These are phyloP conservation scores for Eurotiales sp. DNA, from an alignment of 2,329 filamentous ascomycete genomes.

Conservation along the genomic window DNA sequence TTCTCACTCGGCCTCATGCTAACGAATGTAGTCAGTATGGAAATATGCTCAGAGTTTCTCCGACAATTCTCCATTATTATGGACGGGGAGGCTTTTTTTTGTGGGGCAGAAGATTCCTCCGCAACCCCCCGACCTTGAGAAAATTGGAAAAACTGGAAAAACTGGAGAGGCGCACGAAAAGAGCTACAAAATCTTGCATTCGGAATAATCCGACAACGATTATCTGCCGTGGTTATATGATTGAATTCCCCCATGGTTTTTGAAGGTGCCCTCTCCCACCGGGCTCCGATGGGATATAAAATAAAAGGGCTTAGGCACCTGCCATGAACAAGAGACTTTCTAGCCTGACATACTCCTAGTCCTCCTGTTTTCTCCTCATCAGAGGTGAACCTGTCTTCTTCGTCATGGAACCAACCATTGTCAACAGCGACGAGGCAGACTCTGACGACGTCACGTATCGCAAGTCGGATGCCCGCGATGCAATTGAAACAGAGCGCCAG, in stretches of 20 bases:
- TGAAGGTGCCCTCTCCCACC: background rate
- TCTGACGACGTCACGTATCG: background rate
- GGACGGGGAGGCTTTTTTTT: background rate
- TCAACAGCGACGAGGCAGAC: background rate
- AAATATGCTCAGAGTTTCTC: background rate
- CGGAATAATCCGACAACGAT: background rate
- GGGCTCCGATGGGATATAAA: background rate
- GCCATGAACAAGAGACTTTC: background rate
- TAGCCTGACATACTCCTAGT: background rate
- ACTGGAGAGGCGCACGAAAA: background rate
- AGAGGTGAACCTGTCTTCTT: background rate
- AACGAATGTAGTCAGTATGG: too few species aligned
- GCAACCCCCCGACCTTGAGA: background rate
- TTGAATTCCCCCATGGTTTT: background rate
- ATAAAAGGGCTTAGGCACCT: background rate
- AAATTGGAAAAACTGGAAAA: background rate
- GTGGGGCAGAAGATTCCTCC: background rate
- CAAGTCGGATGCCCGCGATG: constrained; percentile 34
- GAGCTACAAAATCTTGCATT: background rate
- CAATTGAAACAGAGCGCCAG: constrained; percentile 49
- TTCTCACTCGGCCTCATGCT: too few species aligned
- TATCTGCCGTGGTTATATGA: background rate
- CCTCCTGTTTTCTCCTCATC: background rate
- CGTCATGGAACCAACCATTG: background rate
- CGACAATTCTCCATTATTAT: background rate